Evolutionary conservation across 2,329 filamentous ascomycete species (phyloP).

Genomic region (Alternaria infectoria): DNA sequence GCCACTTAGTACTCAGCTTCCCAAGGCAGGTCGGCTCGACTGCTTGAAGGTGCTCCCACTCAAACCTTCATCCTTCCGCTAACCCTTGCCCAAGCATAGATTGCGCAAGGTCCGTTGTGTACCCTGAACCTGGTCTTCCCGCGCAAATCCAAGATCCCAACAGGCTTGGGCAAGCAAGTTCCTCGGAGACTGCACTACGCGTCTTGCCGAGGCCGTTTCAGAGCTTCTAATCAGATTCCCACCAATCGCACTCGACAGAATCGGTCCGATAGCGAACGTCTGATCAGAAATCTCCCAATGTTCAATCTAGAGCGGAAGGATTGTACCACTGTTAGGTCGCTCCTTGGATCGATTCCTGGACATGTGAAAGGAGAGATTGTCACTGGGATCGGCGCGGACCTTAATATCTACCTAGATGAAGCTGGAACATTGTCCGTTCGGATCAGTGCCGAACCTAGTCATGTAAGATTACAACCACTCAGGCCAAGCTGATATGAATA

Average conservation of each 20-base stretch:
- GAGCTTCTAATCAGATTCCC: background rate
- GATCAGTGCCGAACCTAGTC: slow-evolving; percentile 29
- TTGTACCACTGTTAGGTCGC: slow-evolving; percentile 5
- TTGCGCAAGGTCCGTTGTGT: slow-evolving; percentile 12
- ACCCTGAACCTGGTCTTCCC: slow-evolving; percentile 23
- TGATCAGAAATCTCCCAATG: background rate
- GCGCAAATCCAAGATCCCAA: slow-evolving; percentile 20
- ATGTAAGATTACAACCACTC: slow-evolving; percentile 9
- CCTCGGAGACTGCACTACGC: slow-evolving; percentile 2
- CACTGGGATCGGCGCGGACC: slow-evolving; percentile 18
- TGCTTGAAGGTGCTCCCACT: slow-evolving; percentile 2
- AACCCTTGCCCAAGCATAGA: slow-evolving; percentile 15
- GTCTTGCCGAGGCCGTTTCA: slow-evolving; percentile 8
- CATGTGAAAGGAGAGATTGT: slow-evolving; percentile 5
- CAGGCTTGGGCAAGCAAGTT: slow-evolving; percentile 6
- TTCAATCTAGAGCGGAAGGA: background rate
- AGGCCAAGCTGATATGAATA: slow-evolving; percentile 16
- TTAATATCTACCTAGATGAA: slow-evolving; percentile 27
- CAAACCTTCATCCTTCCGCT: slow-evolving; percentile 8
- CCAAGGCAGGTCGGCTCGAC: slow-evolving; percentile 6
- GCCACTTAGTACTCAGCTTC: background rate
- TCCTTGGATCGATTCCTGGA: slow-evolving; percentile 3
- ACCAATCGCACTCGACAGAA: background rate
- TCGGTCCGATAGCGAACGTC: background rate
- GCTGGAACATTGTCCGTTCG: slow-evolving; percentile 27